phyloP scores from a whole-genome alignment of 805 yeast species.

The Lipomyces yamadae region DNA sequence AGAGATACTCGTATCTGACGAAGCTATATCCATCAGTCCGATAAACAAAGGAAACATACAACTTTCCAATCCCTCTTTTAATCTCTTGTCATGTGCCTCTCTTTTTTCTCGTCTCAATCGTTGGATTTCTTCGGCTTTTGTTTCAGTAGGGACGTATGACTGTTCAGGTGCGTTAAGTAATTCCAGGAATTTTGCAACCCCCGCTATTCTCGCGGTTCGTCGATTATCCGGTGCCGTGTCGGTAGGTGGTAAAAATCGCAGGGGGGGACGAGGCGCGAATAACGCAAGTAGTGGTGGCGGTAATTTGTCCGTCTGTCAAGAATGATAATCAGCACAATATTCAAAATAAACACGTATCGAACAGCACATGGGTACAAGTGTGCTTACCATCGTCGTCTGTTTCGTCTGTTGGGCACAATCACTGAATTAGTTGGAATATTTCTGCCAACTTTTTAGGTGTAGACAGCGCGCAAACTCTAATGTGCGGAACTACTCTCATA shows the following conservation, averaged over 20 bases:
- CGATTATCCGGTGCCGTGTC: constrained; percentile 59
- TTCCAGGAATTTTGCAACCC: constrained; percentile 49
- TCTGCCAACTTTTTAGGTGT: not conserved
- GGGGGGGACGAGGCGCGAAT: constrained; percentile 63
- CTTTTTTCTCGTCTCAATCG: constrained; percentile 42
- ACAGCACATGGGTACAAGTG: not conserved
- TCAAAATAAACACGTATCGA: not conserved
- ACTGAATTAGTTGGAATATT: not conserved
- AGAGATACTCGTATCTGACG: not conserved
- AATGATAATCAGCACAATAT: not conserved
- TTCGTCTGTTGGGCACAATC: not conserved
- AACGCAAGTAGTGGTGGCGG: constrained; percentile 55
- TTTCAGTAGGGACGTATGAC: constrained; percentile 45
- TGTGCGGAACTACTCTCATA: not conserved
- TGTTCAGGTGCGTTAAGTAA: constrained; percentile 42
- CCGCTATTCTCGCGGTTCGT: constrained; percentile 53
- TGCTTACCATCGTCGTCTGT: not conserved
- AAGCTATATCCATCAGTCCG: not conserved
- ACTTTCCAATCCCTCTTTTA: constrained; percentile 47
- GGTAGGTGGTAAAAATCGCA: constrained; percentile 54
- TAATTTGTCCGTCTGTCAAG: constrained; percentile 48
- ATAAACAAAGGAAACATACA: constrained; percentile 34
- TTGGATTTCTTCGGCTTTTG: constrained; percentile 40
- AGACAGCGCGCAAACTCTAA: not conserved
- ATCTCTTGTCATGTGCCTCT: constrained; percentile 41